Conservation (phyloP, 2,329 filamentous ascomycete species). For the Lizonia empirigonia region DNA sequence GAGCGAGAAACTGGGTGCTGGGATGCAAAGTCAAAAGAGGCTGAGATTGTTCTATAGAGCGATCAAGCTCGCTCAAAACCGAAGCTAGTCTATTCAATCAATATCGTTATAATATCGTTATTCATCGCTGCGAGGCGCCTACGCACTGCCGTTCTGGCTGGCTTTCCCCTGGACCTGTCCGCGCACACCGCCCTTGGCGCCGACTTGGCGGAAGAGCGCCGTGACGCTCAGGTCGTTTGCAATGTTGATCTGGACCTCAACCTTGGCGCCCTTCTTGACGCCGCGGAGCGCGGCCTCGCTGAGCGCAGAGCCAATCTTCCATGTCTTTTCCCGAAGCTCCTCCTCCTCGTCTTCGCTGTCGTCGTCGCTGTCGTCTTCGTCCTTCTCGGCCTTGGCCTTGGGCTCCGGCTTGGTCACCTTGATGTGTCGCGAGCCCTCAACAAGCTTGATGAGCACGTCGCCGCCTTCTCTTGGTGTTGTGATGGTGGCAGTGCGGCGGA, state of each 20-base stretch:
- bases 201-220: constrained; percentile 82
- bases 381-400: constrained; percentile 70
- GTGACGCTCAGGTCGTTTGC: constrained; percentile 78
- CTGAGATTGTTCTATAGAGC: constrained; percentile 8
- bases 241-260: constrained; percentile 93
- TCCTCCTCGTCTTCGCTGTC: constrained; percentile 78
- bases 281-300: constrained; percentile 84
- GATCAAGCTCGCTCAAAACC: neutral
- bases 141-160: constrained; percentile 38
- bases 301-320: constrained; percentile 82
- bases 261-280: constrained; percentile 85
- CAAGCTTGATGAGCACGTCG: constrained; percentile 85
- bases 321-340: constrained; percentile 86
- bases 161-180: constrained; percentile 39
- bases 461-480: constrained; percentile 78
- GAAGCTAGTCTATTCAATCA: constrained; percentile 12
- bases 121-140: constrained; percentile 4
- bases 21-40: neutral
- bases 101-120: no score
- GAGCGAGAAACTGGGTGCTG: no score
- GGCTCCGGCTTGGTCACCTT: constrained; percentile 88
- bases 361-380: constrained; percentile 67
- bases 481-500: constrained; percentile 82
- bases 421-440: constrained; percentile 88
- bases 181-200: constrained; percentile 73